Conservation (phyloP, 1,284 basidiomycete genomes). For the Moniliophthora roreri region DNA sequence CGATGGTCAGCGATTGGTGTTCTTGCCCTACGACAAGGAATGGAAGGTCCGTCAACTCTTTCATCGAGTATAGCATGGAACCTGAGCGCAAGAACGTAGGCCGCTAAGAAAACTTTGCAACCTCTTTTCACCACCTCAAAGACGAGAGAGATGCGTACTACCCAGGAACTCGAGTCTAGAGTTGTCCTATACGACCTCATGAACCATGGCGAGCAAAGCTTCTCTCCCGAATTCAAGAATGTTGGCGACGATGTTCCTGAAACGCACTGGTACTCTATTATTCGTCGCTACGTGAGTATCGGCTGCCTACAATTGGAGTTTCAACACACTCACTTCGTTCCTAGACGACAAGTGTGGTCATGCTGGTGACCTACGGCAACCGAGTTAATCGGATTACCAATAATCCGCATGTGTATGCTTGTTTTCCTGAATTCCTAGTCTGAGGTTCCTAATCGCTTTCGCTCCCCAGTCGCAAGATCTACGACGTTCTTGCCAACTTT, state of each 20-base stretch:
- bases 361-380: not conserved
- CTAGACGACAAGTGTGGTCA: conserved; percentile 3
- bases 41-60: not conserved
- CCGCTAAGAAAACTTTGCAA: conserved; percentile 1
- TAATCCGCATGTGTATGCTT: not conserved
- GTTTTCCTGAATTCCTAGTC: too few species aligned
- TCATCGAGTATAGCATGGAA: not conserved
- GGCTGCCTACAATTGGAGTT: too few species aligned
- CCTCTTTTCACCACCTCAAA: not conserved
- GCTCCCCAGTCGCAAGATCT: not conserved
- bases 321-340: too few species aligned
- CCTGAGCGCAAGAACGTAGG: not conserved
- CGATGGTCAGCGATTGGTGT: conserved; percentile 1
- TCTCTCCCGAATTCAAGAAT: not conserved
- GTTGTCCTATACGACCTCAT: conserved; percentile 2
- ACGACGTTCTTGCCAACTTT: conserved; percentile 1
- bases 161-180: conserved; percentile 2
- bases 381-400: not conserved
- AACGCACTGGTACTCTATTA: not conserved
- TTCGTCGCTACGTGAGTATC: conserved; percentile 2
- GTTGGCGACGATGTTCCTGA: not conserved
- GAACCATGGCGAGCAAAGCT: not conserved
- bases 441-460: not conserved
- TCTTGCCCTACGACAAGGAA: conserved; percentile 3
- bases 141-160: conserved; percentile 1